phyloP scores from a whole-genome alignment of 148 eudicot species.

The Silene latifolia region DNA sequence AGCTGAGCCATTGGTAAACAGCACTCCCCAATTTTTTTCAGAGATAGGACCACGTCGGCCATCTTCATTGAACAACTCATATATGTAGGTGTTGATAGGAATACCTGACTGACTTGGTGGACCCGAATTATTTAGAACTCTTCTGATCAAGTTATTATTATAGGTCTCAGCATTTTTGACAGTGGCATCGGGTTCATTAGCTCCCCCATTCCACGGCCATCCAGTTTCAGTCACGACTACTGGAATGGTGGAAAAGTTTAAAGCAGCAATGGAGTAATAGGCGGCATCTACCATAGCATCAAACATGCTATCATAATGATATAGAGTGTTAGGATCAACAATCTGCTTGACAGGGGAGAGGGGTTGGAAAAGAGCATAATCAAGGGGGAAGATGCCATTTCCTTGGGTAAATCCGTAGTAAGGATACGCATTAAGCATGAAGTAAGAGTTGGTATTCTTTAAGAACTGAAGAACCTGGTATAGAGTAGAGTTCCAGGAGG shows the following conservation, averaged over 20 bases:
- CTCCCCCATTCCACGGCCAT: constrained; percentile 85
- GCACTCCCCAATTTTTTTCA: constrained; percentile 72
- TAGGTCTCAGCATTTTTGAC: constrained; percentile 64
- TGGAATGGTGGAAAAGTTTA: constrained; percentile 63
- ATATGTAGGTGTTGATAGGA: constrained; percentile 79
- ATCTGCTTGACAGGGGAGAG: constrained; percentile 73
- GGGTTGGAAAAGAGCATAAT: constrained; percentile 77
- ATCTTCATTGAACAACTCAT: constrained; percentile 88
- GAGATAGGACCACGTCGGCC: constrained; percentile 68
- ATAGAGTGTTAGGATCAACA: constrained; percentile 90
- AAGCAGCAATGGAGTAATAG: constrained; percentile 67
- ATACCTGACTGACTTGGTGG: constrained; percentile 74
- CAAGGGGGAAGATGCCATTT: constrained; percentile 80
- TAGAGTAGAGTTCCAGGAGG: constrained; percentile 76
- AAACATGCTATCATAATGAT: constrained; percentile 82
- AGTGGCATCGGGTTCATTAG: constrained; percentile 73
- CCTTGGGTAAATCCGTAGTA: constrained; percentile 61
- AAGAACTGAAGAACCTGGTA: constrained; percentile 73
- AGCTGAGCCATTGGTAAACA: constrained; percentile 64
- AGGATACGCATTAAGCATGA: constrained; percentile 92
- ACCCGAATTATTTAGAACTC: constrained; percentile 77
- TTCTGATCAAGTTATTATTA: constrained; percentile 63
- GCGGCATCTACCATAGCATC: constrained; percentile 96
- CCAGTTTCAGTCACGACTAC: constrained; percentile 91
- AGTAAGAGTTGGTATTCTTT: constrained; percentile 69